These are phyloP conservation scores for Ophioceras dolichostomum DNA, from an alignment of 2,329 filamentous ascomycete genomes.

Conservation along the genomic window DNA sequence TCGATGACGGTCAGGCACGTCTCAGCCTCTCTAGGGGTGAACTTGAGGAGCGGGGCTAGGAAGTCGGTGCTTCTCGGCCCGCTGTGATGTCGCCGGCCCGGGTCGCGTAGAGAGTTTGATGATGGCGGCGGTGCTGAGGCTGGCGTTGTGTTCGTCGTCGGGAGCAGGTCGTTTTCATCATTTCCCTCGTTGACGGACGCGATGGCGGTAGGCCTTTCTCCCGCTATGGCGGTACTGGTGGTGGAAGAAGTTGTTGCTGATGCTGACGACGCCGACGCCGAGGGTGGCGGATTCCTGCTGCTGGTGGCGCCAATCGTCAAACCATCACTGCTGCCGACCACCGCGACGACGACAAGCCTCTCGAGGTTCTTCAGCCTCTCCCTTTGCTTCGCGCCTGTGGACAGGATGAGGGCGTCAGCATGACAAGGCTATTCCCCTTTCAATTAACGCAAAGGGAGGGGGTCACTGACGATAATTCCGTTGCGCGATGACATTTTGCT, in stretches of 20 bases:
- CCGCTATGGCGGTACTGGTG: neutral
- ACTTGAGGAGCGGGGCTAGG: conserved; percentile 1
- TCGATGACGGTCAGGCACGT: conserved; percentile 3
- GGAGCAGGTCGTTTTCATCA: neutral
- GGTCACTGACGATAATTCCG: conserved; percentile 4
- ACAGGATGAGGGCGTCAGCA: neutral
- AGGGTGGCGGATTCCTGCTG: no score
- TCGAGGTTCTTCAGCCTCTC: conserved; percentile 1
- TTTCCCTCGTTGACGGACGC: no score
- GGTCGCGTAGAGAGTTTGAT: no score
- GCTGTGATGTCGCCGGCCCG: neutral
- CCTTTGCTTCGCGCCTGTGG: conserved; percentile 2
- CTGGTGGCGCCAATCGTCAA: no score
- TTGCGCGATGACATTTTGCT: conserved; percentile 4
- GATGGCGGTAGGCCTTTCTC: no score
- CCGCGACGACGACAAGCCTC: neutral
- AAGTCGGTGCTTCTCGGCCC: conserved; percentile 1
- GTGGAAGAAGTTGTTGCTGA: neutral
- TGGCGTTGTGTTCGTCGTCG: neutral
- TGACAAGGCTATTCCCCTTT: neutral
- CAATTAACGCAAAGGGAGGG: no score
- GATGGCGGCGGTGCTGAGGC: neutral
- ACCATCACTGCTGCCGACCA: neutral
- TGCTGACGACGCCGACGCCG: neutral
- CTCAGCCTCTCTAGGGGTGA: neutral